Conservation (phyloP, 805 yeast genomes). For the Metschnikowia colocasiae region DNA sequence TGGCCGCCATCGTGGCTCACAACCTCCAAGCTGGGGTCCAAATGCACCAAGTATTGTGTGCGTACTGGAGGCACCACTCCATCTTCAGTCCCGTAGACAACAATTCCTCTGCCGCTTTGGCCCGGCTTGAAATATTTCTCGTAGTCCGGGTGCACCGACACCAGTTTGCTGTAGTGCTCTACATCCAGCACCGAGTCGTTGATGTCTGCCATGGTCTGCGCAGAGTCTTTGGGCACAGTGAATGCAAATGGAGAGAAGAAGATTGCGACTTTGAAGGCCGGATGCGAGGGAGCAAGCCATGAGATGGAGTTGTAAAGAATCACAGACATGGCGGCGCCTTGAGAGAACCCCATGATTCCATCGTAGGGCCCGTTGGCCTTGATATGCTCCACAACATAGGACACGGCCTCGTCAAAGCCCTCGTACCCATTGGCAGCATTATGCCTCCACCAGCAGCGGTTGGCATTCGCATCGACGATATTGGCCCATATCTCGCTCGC, state of each 20-base stretch:
- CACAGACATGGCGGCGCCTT: constrained; percentile 41
- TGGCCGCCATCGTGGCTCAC: constrained; percentile 38
- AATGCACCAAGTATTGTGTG: constrained; percentile 22
- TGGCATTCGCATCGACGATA: constrained; percentile 25
- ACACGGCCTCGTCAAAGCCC: constrained; percentile 29
- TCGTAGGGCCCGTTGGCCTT: constrained; percentile 38
- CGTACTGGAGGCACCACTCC: constrained; percentile 32
- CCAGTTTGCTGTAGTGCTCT: constrained; percentile 20
- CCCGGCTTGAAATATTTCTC: constrained; percentile 20
- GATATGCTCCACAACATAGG: constrained; percentile 26
- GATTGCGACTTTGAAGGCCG: constrained; percentile 26
- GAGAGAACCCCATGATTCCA: constrained; percentile 42
- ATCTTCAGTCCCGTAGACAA: constrained; percentile 32
- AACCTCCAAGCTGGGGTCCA: constrained; percentile 16
- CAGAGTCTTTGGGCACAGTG: constrained; percentile 21
- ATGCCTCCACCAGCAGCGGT: constrained; percentile 38
- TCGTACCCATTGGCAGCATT: constrained; percentile 19
- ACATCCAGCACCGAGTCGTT: constrained; percentile 23
- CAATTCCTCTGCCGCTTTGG: constrained; percentile 23
- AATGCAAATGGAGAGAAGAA: constrained; percentile 37
- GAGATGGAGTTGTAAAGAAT: constrained; percentile 25
- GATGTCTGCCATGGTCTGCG: constrained; percentile 16
- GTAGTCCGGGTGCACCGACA: constrained; percentile 20
- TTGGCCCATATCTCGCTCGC: constrained; percentile 28
- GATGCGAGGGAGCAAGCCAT: constrained; percentile 22